phyloP scores from a whole-genome alignment of 176 grass and related monocot species.

The Phoenix dactylifera region DNA sequence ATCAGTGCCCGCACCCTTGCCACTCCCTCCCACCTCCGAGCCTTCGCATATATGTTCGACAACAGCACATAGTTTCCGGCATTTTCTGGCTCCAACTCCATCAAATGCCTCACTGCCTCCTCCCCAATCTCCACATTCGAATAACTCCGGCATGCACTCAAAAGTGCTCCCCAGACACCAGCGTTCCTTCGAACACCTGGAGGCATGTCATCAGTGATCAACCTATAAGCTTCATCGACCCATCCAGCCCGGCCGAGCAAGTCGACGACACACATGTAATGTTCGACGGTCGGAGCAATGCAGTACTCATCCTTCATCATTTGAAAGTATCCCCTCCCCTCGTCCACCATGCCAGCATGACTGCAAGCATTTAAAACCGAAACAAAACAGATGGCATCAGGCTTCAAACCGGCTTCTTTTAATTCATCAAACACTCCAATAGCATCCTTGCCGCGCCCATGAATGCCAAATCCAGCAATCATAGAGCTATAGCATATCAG shows the following conservation, averaged over 20 bases:
- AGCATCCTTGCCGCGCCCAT: constrained; percentile 29
- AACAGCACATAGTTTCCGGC: constrained; percentile 38
- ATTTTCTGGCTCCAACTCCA: constrained; percentile 46
- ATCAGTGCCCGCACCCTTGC: constrained; percentile 25
- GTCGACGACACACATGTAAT: constrained; percentile 32
- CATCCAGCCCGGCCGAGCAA: constrained; percentile 32
- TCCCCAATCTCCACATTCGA: constrained; percentile 34
- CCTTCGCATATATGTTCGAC: constrained; percentile 38
- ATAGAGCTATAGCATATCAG: constrained; percentile 43
- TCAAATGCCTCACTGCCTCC: constrained; percentile 26
- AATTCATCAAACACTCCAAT: constrained; percentile 21
- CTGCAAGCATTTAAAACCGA: constrained; percentile 40
- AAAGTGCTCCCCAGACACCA: constrained; percentile 33
- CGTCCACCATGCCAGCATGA: constrained; percentile 28
- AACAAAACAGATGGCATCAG: constrained; percentile 39
- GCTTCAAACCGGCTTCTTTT: constrained; percentile 8
- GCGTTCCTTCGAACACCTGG: constrained; percentile 15
- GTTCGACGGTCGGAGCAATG: constrained; percentile 25
- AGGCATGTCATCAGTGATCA: constrained; percentile 31
- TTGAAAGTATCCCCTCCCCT: constrained; percentile 26
- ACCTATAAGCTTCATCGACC: constrained; percentile 31
- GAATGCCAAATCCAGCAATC: constrained; percentile 34
- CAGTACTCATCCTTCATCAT: constrained; percentile 32
- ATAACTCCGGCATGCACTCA: constrained; percentile 40
- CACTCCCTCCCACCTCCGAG: constrained; percentile 26